These are phyloP conservation scores for Inonotus hispidus DNA, from an alignment of 1,284 basidiomycete genomes.

Conservation along the genomic window DNA sequence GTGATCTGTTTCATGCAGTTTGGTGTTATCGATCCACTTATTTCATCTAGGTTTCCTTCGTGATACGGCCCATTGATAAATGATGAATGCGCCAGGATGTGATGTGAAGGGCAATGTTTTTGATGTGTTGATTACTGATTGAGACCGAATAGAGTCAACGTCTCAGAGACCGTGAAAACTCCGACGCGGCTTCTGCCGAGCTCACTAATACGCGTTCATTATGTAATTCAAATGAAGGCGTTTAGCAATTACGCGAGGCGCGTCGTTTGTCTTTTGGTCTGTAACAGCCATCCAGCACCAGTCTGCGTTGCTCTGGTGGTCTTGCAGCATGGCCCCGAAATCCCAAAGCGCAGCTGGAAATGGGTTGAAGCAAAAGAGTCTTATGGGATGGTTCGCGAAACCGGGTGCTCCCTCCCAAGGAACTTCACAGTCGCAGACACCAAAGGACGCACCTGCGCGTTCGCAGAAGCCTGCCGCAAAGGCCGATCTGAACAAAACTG, in stretches of 20 bases:
- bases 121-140: no score
- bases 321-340: slow-evolving; percentile 11
- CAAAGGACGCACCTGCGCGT: slow-evolving; percentile 21
- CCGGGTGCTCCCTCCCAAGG: neutral
- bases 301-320: neutral
- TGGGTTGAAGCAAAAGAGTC: slow-evolving; percentile 62
- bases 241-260: neutral
- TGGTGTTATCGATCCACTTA: no score
- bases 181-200: neutral
- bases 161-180: neutral
- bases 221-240: neutral
- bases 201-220: slow-evolving; percentile 1
- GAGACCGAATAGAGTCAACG: no score
- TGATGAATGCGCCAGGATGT: no score
- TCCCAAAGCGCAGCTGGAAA: neutral
- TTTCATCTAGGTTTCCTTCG: no score
- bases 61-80: no score
- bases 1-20: no score
- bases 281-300: neutral
- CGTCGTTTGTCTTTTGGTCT: neutral
- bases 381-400: slow-evolving; percentile 65
- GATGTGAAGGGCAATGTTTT: no score
- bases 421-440: slow-evolving; percentile 2
- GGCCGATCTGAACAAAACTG: slow-evolving; percentile 23
- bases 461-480: slow-evolving; percentile 25